Evolutionary conservation across 768 basidiomycete species (phyloP).

Genomic region (Pulveroboletus sp.): DNA sequence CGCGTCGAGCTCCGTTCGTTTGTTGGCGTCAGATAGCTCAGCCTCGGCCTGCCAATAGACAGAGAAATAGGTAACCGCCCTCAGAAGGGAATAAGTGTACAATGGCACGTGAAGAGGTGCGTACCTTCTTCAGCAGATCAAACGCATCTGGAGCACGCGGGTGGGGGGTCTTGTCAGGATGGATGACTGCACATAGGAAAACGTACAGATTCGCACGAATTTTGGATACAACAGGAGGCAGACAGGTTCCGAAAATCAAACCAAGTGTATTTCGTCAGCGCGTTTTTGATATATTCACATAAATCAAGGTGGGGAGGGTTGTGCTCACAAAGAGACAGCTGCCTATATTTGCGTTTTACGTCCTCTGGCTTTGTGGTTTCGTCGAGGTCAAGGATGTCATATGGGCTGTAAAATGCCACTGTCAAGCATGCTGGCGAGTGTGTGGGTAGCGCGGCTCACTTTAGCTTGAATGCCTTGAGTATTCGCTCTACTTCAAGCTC

Average conservation of each 20-base stretch:
- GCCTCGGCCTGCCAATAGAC: constrained; percentile 61
- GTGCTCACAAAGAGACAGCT: constrained; percentile 75
- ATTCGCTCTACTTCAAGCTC: constrained; percentile 91
- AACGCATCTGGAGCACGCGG: constrained; percentile 87
- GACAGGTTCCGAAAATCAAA: background rate
- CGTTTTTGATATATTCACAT: constrained; percentile 7
- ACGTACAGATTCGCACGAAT: constrained; percentile 35
- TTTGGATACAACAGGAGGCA: background rate
- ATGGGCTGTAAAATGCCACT: constrained; percentile 55
- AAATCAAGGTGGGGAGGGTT: constrained; percentile 6
- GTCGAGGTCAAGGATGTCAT: constrained; percentile 85
- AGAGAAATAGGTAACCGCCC: background rate
- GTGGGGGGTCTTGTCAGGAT: constrained; percentile 96
- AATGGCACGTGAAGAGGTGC: constrained; percentile 1
- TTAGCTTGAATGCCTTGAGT: constrained; percentile 91
- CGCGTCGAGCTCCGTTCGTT: constrained; percentile 79
- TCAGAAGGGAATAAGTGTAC: background rate
- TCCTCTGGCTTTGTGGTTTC: constrained; percentile 68
- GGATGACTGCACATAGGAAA: constrained; percentile 68
- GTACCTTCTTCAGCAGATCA: constrained; percentile 87
- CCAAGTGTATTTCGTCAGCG: constrained; percentile 18
- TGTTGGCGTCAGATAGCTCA: constrained; percentile 72
- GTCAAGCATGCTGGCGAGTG: background rate
- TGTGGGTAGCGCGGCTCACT: constrained; percentile 46
- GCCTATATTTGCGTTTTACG: constrained; percentile 85